Conservation (phyloP, 1,284 basidiomycete species). For the Vanrija sp. region DNA sequence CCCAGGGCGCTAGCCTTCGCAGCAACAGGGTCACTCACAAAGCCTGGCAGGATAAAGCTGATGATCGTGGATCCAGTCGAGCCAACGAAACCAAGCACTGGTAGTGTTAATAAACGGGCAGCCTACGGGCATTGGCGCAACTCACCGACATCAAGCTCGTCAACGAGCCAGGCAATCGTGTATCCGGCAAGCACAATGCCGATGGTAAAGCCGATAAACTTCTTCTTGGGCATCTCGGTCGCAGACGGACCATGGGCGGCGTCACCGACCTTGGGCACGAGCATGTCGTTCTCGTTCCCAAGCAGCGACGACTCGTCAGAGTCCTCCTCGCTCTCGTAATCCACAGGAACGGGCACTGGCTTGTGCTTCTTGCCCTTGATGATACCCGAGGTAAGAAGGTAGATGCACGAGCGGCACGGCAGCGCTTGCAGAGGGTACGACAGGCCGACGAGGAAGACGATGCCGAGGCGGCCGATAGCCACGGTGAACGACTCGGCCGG, state of each 20-base stretch:
- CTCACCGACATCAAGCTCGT: conserved; percentile 76
- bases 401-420: conserved; percentile 86
- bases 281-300: conserved; percentile 38
- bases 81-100: conserved; percentile 92
- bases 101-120: background rate
- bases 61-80: conserved; percentile 94
- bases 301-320: conserved; percentile 10
- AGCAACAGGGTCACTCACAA: conserved; percentile 50
- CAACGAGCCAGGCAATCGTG: conserved; percentile 73
- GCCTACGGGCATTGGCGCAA: conserved; percentile 8
- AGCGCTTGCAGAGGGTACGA: conserved; percentile 91
- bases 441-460: conserved; percentile 82
- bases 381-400: conserved; percentile 62
- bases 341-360: conserved; percentile 24
- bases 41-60: conserved; percentile 90
- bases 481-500: conserved; percentile 76
- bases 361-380: conserved; percentile 27
- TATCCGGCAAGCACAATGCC: conserved; percentile 63
- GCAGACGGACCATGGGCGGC: conserved; percentile 52
- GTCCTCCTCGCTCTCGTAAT: conserved; percentile 11
- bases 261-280: conserved; percentile 50
- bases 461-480: conserved; percentile 86
- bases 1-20: conserved; percentile 54
- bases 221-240: conserved; percentile 64
- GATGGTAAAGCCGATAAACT: conserved; percentile 70